Base-by-base conservation (phyloP, 768 basidiomycete species). In the Pleurotus citrinopileatus region DNA sequence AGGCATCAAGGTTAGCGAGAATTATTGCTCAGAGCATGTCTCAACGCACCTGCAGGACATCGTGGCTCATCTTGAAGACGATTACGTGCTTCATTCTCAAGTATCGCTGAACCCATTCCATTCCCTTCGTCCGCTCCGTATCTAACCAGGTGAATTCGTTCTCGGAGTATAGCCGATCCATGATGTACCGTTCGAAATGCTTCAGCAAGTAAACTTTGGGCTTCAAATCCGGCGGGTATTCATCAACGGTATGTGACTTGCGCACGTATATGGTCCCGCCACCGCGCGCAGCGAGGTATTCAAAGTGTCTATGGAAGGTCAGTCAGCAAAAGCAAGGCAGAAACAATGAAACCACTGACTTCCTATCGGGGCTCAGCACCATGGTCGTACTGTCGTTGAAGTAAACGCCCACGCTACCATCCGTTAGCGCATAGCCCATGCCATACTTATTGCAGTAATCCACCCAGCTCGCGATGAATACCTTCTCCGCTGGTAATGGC, bases 401-500 rank as follows among this genome's bases (percentile, higher is more conserved):
- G 70, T 98, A 87, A 19, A 98, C 92, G 3, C 94, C 93, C 42
- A 98, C 87, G 19, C 90, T 89, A 2, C 96, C 94, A 63, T 99
- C 94, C 17, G 94, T 96, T 64, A 98, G 75, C 3, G 94, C 93
- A 67, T 97, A 98, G 1, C 96, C 97, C 91, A 98, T 98, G n/a
- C 96, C 97, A 70, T 98, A 99, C 76, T 98, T 98, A 70, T 94
- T 92, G 67, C 93, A 96, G 65, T 98, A 98, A 68, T 98, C 97
- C 37, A 98, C 89, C 97, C 97, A 98, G n/a, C 91, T 91, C 2
- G 90, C 91, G 58, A 99, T 94, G 71, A 98, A 98, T 42, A 96
- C 88, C 50, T 79, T 79, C 55, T 92, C 89, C 15, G 84, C 78
- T 0, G 77, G 78, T 2, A 91, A 60, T 29, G 71, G 73, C 12